Evolutionary conservation across 257 asterid species (phyloP).

Genomic region (Cruciata laevipes): DNA sequence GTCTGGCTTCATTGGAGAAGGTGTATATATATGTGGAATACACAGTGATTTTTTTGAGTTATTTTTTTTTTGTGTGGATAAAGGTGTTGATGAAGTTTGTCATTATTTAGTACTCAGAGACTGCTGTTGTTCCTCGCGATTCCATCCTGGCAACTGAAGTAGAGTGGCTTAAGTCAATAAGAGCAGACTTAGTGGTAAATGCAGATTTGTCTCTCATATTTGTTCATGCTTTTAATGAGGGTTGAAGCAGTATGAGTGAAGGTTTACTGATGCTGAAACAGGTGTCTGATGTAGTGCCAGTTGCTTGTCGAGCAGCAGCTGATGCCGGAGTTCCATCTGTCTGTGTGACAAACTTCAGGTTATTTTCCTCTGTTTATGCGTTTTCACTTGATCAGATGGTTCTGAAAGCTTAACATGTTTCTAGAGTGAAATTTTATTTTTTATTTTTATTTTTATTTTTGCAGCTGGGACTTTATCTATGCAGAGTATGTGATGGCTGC

Average conservation of each 20-base stretch:
- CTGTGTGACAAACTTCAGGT: constrained; percentile 96
- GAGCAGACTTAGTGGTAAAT: constrained; percentile 88
- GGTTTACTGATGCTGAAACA: constrained; percentile 19
- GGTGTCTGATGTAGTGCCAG: constrained; percentile 99
- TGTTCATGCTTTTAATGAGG: neutral
- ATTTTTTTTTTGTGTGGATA: neutral
- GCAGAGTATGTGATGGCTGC: constrained; percentile 99
- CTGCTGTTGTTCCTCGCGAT: constrained; percentile 92
- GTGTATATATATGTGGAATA: constrained; percentile 21
- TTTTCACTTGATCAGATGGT: neutral
- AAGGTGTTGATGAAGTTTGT: neutral
- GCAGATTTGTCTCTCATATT: neutral
- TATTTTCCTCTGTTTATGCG: neutral
- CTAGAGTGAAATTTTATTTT: neutral
- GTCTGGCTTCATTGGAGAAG: constrained; percentile 94
- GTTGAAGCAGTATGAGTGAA: neutral
- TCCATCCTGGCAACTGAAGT: constrained; percentile 78
- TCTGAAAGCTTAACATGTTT: neutral
- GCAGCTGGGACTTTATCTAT: constrained; percentile 97
- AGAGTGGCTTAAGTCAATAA: constrained; percentile 89
- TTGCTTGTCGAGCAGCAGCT: constrained; percentile 98
- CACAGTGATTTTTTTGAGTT: neutral
- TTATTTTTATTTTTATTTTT: constrained; percentile 16
- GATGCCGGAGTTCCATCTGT: constrained; percentile 96
- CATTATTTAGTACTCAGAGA: constrained; percentile 75